phyloP scores from a whole-genome alignment of 2,329 filamentous ascomycete genomes.

The Thermomyces lanuginosus region DNA sequence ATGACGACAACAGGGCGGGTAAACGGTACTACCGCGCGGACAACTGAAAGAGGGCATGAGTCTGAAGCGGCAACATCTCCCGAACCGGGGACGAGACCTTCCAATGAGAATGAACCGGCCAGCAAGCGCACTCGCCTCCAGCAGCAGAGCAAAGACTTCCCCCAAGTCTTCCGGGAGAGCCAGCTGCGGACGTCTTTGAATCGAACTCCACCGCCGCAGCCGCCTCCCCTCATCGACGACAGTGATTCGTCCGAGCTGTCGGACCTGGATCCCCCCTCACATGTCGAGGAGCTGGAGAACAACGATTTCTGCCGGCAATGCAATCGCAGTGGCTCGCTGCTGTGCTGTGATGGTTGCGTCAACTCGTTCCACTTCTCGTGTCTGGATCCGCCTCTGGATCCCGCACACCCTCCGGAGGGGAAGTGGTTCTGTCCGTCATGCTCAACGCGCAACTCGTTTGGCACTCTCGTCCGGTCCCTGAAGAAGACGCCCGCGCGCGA shows the following conservation, averaged over 20 bases:
- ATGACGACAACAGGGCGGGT: slow-evolving; percentile 2
- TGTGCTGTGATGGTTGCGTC: slow-evolving; percentile 87
- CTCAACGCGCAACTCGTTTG: slow-evolving; percentile 41
- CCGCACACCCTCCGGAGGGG: slow-evolving; percentile 48
- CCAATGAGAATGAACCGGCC: slow-evolving; percentile 8
- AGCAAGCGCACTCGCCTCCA: slow-evolving; percentile 14
- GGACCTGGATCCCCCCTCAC: slow-evolving; percentile 1
- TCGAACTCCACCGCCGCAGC: slow-evolving; percentile 5
- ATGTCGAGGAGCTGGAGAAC: slow-evolving; percentile 41
- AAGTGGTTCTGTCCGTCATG: slow-evolving; percentile 65
- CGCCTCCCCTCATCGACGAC: slow-evolving; percentile 7
- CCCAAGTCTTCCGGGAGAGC: slow-evolving; percentile 12
- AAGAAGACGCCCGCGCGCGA: slow-evolving; percentile 54
- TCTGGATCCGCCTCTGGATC: slow-evolving; percentile 61
- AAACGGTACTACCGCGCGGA: no score
- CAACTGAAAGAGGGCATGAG: no score
- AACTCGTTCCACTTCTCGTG: slow-evolving; percentile 83
- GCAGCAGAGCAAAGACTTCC: slow-evolving; percentile 10
- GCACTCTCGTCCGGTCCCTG: slow-evolving; percentile 46
- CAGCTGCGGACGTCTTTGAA: slow-evolving; percentile 12
- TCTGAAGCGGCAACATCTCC: slow-evolving; percentile 2
- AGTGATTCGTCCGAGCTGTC: slow-evolving; percentile 2
- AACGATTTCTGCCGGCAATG: slow-evolving; percentile 84
- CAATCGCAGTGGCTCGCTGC: slow-evolving; percentile 62
- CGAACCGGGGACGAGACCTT: slow-evolving; percentile 4